Conservation (phyloP, 345 rosid genomes). For the Citrus maxima region DNA sequence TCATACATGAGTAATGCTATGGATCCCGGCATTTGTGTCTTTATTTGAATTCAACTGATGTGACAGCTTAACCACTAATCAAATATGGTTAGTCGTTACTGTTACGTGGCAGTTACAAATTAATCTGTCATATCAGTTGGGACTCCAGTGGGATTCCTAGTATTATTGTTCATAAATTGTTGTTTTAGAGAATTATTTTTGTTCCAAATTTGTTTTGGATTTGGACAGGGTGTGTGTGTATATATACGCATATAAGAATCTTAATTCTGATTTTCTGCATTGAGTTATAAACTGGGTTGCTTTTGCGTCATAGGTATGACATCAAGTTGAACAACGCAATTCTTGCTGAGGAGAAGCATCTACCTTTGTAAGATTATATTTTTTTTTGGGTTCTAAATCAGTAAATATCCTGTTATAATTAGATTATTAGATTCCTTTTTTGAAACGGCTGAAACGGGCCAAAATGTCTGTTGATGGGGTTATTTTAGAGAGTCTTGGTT, state of each 20-base stretch:
- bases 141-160: too few relatives aligned
- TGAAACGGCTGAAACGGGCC: background rate
- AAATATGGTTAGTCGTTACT: too few relatives aligned
- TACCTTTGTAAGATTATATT: slow-evolving; percentile 60
- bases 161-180: background rate
- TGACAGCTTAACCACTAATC: too few relatives aligned
- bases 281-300: background rate
- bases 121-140: too few relatives aligned
- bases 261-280: background rate
- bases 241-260: too few relatives aligned
- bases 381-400: background rate
- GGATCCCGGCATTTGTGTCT: too few relatives aligned
- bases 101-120: too few relatives aligned
- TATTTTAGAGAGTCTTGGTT: background rate
- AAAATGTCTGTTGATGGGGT: background rate
- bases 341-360: slow-evolving; percentile 92
- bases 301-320: slow-evolving; percentile 56
- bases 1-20: background rate
- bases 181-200: background rate
- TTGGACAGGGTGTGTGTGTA: too few relatives aligned
- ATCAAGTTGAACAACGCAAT: slow-evolving; percentile 88
- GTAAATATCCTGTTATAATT: background rate
- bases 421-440: background rate
- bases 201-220: background rate
- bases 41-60: too few relatives aligned